Evolutionary conservation across 768 basidiomycete genomes (phyloP).

Genomic region (Goffeauzyma gilvescens): DNA sequence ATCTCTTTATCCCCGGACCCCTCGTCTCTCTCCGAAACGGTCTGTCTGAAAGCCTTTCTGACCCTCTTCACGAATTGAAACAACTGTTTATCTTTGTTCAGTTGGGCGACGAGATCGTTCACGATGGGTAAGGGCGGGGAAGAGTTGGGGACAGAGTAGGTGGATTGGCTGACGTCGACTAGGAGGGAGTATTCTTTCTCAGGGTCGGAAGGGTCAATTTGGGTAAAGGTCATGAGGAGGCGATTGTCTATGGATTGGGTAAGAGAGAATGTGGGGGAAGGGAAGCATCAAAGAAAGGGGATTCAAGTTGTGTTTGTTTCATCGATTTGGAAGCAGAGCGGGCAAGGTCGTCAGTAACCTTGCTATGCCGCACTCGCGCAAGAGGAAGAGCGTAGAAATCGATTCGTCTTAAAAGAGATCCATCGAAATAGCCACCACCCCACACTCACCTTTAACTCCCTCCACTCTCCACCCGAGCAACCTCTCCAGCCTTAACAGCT

Average conservation of each 20-base stretch:
- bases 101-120: slow-evolving; percentile 47
- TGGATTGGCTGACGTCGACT: slow-evolving; percentile 43
- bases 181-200: slow-evolving; percentile 54
- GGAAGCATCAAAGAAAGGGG: no score
- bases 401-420: background rate
- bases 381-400: no score
- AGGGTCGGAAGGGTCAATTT: slow-evolving; percentile 43
- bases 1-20: no score
- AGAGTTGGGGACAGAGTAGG: slow-evolving; percentile 50
- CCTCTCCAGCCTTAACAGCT: slow-evolving; percentile 43
- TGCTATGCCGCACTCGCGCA: no score
- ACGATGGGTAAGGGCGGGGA: slow-evolving; percentile 52
- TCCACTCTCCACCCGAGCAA: slow-evolving; percentile 51
- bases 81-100: slow-evolving; percentile 53
- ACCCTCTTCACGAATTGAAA: slow-evolving; percentile 50
- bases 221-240: slow-evolving; percentile 53
- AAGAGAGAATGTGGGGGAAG: background rate
- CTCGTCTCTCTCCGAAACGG: no score
- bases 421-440: background rate
- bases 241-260: slow-evolving; percentile 36
- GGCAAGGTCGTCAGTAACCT: no score
- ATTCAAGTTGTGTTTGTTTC: no score
- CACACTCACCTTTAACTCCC: slow-evolving; percentile 43
- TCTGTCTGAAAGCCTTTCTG: no score
- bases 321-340: no score